Percentiles rank a stretch among this genome's conserved stretches.
Conservation (phyloP, 2,329 filamentous ascomycete genomes). For the Neoarthrinium moseri region DNA sequence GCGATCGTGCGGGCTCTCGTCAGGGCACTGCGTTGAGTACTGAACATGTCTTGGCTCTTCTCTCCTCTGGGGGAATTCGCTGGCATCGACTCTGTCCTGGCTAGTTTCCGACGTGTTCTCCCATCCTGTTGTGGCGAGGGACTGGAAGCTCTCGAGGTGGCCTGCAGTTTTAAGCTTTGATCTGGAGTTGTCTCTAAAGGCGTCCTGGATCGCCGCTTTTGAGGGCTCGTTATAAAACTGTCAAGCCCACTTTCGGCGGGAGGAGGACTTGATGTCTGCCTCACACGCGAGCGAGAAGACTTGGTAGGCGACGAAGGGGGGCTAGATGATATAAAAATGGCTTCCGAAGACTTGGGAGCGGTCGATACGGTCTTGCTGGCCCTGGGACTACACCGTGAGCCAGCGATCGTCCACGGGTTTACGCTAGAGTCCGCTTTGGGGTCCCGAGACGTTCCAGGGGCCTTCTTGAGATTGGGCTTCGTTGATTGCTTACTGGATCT, state of each 20-base stretch:
- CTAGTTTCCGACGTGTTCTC: slow-evolving; percentile 22
- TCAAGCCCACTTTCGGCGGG: neutral
- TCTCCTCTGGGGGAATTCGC: slow-evolving; percentile 4
- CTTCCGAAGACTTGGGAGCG: slow-evolving; percentile 25
- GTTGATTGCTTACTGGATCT: slow-evolving; percentile 27
- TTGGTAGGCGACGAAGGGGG: slow-evolving; percentile 33
- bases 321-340: slow-evolving; percentile 46
- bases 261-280: neutral
- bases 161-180: neutral
- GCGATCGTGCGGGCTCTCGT: slow-evolving; percentile 12
- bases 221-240: neutral
- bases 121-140: slow-evolving; percentile 15
- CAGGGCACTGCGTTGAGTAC: slow-evolving; percentile 8
- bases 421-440: slow-evolving; percentile 19
- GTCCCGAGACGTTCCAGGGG: slow-evolving; percentile 20
- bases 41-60: slow-evolving; percentile 1
- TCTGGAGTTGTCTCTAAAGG: slow-evolving; percentile 9
- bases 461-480: slow-evolving; percentile 19
- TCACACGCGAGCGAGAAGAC: slow-evolving; percentile 21
- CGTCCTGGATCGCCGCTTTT: slow-evolving; percentile 10
- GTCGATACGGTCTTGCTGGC: slow-evolving; percentile 18
- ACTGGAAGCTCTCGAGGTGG: slow-evolving; percentile 11
- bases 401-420: slow-evolving; percentile 37
- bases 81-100: slow-evolving; percentile 27
- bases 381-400: slow-evolving; percentile 44